phyloP scores from a whole-genome alignment of 2,329 filamentous ascomycete genomes.

The Venturia carpophila region DNA sequence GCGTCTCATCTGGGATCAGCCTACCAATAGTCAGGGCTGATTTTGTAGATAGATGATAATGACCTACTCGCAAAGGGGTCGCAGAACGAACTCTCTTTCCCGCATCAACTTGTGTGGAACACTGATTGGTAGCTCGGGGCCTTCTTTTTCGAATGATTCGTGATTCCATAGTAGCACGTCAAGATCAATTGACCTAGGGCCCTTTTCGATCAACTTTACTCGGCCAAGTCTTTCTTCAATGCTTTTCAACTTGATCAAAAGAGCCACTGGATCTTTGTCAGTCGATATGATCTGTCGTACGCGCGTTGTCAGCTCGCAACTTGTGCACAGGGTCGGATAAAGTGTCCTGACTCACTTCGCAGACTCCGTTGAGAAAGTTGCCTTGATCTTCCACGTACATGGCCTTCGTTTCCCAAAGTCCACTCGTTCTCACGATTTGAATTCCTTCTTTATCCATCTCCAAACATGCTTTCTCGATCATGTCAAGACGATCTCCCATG shows the following conservation, averaged over 20 bases:
- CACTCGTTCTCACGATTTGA: slow-evolving; percentile 69
- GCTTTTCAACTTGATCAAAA: slow-evolving; percentile 72
- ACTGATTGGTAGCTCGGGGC: slow-evolving; percentile 49
- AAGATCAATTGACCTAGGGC: slow-evolving; percentile 87
- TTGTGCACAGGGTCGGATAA: neutral
- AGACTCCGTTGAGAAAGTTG: slow-evolving; percentile 84
- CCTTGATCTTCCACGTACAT: slow-evolving; percentile 95
- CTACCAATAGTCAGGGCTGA: neutral
- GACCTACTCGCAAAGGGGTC: slow-evolving; percentile 69
- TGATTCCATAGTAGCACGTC: slow-evolving; percentile 82
- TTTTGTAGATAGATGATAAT: neutral
- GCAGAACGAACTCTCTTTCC: slow-evolving; percentile 88
- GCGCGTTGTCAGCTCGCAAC: neutral
- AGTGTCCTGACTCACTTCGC: slow-evolving; percentile 58
- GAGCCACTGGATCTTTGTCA: slow-evolving; percentile 59
- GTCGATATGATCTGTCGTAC: slow-evolving; percentile 57
- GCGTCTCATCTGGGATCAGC: slow-evolving; percentile 7
- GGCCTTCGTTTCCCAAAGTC: slow-evolving; percentile 86
- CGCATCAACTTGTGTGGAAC: slow-evolving; percentile 79
- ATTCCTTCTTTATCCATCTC: slow-evolving; percentile 71
- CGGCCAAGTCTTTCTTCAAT: slow-evolving; percentile 77
- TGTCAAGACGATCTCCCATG: slow-evolving; percentile 71
- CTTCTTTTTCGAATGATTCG: slow-evolving; percentile 55
- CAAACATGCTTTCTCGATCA: slow-evolving; percentile 76
- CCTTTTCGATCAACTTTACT: slow-evolving; percentile 82